phyloP scores from a whole-genome alignment of 176 grass and related monocot species.

The Oropetium thomaeum region DNA sequence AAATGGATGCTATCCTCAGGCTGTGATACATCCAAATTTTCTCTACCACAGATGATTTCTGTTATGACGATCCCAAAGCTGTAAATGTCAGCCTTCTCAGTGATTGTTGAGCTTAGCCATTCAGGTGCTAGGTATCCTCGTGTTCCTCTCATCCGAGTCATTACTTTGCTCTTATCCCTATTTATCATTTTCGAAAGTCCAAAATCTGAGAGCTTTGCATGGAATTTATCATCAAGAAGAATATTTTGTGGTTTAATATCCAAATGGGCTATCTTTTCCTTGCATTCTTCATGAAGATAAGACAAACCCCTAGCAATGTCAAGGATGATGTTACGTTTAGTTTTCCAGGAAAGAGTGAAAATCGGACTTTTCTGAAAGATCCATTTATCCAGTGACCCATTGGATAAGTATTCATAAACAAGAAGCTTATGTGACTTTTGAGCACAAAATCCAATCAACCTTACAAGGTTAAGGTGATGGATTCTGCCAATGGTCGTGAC shows the following conservation, averaged over 20 bases:
- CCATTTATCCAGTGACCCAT: too few relatives aligned
- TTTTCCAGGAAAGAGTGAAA: neutral
- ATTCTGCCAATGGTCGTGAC: constrained; percentile 17
- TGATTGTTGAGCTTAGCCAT: too few relatives aligned
- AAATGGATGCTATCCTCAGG: neutral
- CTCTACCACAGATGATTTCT: neutral
- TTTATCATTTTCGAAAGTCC: constrained; percentile 12
- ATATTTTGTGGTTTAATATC: constrained; percentile 11
- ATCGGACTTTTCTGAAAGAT: neutral
- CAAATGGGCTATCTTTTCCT: constrained; percentile 17
- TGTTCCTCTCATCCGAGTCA: constrained; percentile 9
- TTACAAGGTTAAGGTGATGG: neutral
- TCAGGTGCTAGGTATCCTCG: neutral
- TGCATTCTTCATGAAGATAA: constrained; percentile 14
- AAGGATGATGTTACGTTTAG: neutral
- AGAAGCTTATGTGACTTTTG: too few relatives aligned
- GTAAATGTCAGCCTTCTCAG: too few relatives aligned
- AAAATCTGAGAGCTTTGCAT: constrained; percentile 13
- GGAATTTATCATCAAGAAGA: neutral
- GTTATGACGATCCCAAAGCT: neutral
- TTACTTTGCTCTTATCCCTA: constrained; percentile 14
- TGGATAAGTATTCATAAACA: too few relatives aligned
- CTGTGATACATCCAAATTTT: neutral
- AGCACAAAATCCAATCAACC: too few relatives aligned
- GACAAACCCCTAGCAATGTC: constrained; percentile 5